Evolutionary conservation across 2,329 filamentous ascomycete genomes (phyloP).

Genomic region (Pseudogymnoascus sp.): DNA sequence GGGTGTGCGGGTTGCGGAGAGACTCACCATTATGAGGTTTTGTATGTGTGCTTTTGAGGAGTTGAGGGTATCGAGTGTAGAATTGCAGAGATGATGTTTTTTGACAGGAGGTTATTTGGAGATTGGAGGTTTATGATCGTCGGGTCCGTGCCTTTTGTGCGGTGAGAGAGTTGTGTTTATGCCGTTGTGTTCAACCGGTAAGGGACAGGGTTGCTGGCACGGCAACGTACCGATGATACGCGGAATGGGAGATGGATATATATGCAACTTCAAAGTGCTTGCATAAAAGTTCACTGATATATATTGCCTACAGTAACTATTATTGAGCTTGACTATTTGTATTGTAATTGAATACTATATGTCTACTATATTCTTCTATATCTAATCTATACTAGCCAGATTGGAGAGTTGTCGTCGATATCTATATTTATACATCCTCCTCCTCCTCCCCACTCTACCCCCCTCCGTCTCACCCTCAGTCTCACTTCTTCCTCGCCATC

Average conservation of each 20-base stretch:
- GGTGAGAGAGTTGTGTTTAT: conserved; percentile 7
- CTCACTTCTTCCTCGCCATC: conserved; percentile 39
- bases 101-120: conserved; percentile 5
- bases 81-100: background rate
- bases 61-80: background rate
- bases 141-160: conserved; percentile 6
- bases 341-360: background rate
- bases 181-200: conserved; percentile 5
- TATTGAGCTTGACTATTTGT: background rate
- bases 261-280: background rate
- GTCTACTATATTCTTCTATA: background rate
- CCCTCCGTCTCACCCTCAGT: background rate
- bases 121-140: conserved; percentile 2
- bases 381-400: background rate
- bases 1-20: background rate
- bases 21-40: background rate
- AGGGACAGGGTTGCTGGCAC: conserved; percentile 1
- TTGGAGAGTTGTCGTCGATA: background rate
- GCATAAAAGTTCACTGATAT: background rate
- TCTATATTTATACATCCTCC: background rate
- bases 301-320: background rate
- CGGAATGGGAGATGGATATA: background rate
- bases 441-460: background rate
- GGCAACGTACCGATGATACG: background rate
- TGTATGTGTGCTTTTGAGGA: background rate